Base-by-base conservation (phyloP, 306 rosid genomes). In the Inga leiocalycina region DNA sequence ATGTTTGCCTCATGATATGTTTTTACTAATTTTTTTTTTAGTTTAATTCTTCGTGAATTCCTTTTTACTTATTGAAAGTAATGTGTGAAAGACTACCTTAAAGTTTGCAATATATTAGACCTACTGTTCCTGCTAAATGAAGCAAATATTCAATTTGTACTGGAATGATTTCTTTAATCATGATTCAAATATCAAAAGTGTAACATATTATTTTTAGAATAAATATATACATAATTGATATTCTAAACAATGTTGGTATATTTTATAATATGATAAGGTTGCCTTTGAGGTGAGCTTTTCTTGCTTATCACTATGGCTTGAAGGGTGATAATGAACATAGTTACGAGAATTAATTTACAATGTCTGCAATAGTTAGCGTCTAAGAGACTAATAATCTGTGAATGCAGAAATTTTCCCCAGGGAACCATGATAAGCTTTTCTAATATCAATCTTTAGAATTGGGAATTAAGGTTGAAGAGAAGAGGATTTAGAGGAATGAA, bases 341-440 rank as follows among this genome's bases (percentile, higher is more conserved):
- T 80, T 75, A 34, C 72, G 67, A 70, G 27, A 74, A 35, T 52
- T 27, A 68, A 57, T 67, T 78, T 49, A 35, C 75, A 45, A 49
- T 68, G 46, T 32, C 44, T 37, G 57, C 66, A 34, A 79, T 52
- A 52, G 80, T 57, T 79, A 11, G 75, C 34, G 57, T 57, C 82
- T 80, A 57, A 69, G 57, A 61, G 22, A 45, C 82, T 68, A 39
- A 67, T 77, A 69, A 77, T 68, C 77, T 81, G 34, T 87, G 70
- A 83, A 57, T 88, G 91, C 94, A 96, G 98, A 84, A 96, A 96
- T 82, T 96, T 96, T 85, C 98, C 99, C 52, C 98, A 97, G 89
- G 99, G 97, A 82, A 97, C 97, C 75, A 90, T 97, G 34, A 32
- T 32, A 32, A 32, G 34, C 34, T 32, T 32, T 32, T 32, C 3